Percentiles rank a stretch among this genome's conserved stretches.
These are phyloP conservation scores for Perkinsus marinus DNA, from an alignment of 169 alveolate genomes.

Conservation along the genomic window DNA sequence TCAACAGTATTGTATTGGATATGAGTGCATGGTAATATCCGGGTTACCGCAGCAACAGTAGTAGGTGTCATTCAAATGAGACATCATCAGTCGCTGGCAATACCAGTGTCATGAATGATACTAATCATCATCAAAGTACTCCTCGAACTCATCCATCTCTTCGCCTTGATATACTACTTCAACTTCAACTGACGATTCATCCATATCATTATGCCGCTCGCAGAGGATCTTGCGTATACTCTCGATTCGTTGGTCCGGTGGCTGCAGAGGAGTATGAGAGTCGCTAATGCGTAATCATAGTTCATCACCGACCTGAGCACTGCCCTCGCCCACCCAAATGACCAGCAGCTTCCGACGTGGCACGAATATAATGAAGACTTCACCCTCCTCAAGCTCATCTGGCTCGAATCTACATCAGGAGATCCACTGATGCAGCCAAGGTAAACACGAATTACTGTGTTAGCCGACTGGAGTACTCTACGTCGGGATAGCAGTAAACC, in stretches of 20 bases:
- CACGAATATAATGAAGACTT: background rate
- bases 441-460: background rate
- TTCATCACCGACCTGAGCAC: background rate
- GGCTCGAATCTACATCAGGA: background rate
- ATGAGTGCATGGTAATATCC: too few relatives aligned
- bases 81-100: too few relatives aligned
- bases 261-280: background rate
- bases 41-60: too few relatives aligned
- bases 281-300: background rate
- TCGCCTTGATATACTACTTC: background rate
- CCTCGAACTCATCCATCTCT: background rate
- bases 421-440: background rate
- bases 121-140: background rate
- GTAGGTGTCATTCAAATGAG: too few relatives aligned
- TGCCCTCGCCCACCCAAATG: background rate
- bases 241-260: background rate
- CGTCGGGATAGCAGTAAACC: background rate
- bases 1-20: too few relatives aligned
- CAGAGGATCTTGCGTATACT: background rate
- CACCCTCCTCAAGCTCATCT: background rate
- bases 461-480: background rate
- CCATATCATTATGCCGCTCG: background rate
- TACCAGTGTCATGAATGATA: too few relatives aligned
- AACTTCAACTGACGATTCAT: background rate
- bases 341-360: background rate